Conservation (phyloP, 179 eudicot genomes). For the Spergularia azorica region DNA sequence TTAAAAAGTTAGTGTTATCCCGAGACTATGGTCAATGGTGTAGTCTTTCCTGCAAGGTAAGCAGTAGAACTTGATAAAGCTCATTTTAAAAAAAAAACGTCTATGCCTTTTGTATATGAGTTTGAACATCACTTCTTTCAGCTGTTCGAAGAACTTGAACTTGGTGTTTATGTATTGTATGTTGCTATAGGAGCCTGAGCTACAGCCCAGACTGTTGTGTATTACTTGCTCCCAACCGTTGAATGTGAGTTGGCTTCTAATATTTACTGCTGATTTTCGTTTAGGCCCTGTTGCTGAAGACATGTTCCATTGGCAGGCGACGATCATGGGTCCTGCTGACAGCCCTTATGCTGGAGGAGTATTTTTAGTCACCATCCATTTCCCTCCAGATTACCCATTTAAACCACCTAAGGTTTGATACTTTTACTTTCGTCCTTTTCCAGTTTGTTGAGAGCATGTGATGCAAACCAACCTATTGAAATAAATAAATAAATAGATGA, state of each 20-base stretch:
- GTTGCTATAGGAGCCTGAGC: neutral
- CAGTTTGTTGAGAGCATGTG: neutral
- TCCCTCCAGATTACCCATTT: constrained; percentile 69
- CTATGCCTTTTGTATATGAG: no score
- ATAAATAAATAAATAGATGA: no score
- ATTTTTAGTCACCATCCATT: constrained; percentile 61
- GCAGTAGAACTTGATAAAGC: no score
- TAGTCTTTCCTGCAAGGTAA: no score
- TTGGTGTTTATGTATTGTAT: neutral
- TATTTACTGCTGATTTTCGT: neutral
- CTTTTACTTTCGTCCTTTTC: neutral
- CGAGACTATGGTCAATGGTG: no score
- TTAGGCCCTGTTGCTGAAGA: constrained; percentile 69
- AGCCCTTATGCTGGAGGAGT: constrained; percentile 79
- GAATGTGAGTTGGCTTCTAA: neutral
- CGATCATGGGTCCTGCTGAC: constrained; percentile 73
- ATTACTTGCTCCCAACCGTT: neutral
- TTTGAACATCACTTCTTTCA: no score
- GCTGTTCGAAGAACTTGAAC: no score
- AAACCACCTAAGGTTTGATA: constrained; percentile 61
- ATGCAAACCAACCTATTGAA: neutral
- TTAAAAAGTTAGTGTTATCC: no score
- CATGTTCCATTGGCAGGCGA: constrained; percentile 81
- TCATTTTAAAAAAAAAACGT: no score
- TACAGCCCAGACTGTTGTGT: neutral